Base-by-base conservation (phyloP, 2,329 filamentous ascomycete genomes). In the Aspergillus fijiensis region DNA sequence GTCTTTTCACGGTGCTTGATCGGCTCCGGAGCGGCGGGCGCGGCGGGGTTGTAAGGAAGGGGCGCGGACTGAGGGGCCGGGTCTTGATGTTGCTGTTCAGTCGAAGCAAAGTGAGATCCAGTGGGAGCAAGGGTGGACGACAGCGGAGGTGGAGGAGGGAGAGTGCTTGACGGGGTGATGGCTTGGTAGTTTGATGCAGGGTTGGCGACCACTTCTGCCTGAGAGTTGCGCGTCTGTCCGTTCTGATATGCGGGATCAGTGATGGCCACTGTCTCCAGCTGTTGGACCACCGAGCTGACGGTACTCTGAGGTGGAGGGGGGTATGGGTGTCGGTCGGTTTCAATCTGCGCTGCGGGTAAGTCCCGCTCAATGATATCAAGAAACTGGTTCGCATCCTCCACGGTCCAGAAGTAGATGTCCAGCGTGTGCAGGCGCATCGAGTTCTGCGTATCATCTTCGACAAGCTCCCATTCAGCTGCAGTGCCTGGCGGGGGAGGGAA, bases 1-100 rank as follows among this genome's bases (percentile, higher is more conserved):
- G 86, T 88, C 75, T 87, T 87, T 72, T 88, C 86, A n/a, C 86
- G 82, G 66, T 86, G 82, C 48, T 82, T 79, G 55, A 88, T 87
- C 2, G 84, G 85, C 68, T 89, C 86, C 6, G 86, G 86, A 0
- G 85, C 85, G n/a, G 85, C 79, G 23, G 86, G 86, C 5, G 86
- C 86, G 10, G 86, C 85, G 16, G 86, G 86, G 65, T 88, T 88
- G 69, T 89, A 89, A n/a, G 84, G 82, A 62, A 86, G 77, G 3
- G 84, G 84, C 2, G 80, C 72, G 60, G 79, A 82, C 16, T 45
- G 29, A 33, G 53, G 33, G 6, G 12, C 33, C 16, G 51, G n/a
- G 14, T 14, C 64, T 70, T 74, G 42, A 73, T 69, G 49, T 62
- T 69, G 67, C 50, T 70, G 65, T 29, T 70, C 63, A 49, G 67